Evolutionary conservation across 225 moss, liverwort and hornwort genomes (phyloP).

Genomic region (Antitrichia curtipendula): DNA sequence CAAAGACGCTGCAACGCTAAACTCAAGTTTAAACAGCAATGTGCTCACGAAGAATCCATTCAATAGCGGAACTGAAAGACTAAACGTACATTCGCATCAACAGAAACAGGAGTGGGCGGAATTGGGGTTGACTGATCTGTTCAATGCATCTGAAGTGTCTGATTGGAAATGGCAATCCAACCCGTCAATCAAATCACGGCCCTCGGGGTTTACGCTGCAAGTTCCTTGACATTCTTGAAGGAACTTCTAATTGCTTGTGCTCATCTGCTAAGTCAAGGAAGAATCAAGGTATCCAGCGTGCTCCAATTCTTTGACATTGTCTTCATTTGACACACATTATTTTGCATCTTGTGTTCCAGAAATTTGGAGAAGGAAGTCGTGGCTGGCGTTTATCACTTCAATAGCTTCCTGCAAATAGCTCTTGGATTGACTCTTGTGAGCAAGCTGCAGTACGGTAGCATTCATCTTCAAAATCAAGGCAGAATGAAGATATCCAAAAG

Average conservation of each 20-base stretch:
- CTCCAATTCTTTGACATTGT: neutral
- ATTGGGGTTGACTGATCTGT: neutral
- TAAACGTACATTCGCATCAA: neutral
- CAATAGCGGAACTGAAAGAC: neutral
- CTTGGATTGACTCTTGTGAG: neutral
- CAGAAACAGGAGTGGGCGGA: neutral
- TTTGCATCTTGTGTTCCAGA: neutral
- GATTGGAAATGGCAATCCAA: neutral
- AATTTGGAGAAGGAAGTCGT: neutral
- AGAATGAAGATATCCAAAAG: neutral
- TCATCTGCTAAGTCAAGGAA: neutral
- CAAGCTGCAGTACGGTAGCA: neutral
- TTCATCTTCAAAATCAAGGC: neutral
- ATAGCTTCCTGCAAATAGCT: neutral
- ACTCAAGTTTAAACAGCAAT: neutral
- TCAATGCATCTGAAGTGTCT: neutral
- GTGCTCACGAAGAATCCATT: neutral
- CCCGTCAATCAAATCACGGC: neutral
- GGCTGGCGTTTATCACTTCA: neutral
- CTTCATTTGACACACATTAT: neutral
- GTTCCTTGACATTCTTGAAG: neutral
- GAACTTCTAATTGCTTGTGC: neutral
- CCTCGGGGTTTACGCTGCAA: neutral
- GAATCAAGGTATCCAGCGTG: neutral
- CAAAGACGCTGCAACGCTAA: neutral